A percentile compares a stretch with the other conserved stretches of the same genome.
Conservation (phyloP, 2,329 filamentous ascomycete genomes). For the Chaetothyriales sp. region DNA sequence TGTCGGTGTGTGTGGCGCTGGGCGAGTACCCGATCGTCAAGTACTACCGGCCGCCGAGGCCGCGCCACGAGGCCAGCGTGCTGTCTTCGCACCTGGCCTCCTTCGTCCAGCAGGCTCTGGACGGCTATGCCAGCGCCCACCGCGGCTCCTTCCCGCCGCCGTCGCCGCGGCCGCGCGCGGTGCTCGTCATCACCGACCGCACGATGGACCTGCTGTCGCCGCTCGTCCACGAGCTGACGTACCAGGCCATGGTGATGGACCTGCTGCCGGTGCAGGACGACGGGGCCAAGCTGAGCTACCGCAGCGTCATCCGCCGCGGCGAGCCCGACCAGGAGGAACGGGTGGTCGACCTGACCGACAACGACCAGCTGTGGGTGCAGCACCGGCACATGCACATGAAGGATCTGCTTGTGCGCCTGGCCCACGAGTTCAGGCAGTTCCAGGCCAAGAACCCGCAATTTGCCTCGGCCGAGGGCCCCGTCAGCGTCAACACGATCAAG, state of each 20-base stretch:
- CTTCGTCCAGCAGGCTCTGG: slow-evolving; percentile 83
- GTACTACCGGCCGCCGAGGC: slow-evolving; percentile 66
- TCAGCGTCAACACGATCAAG: slow-evolving; percentile 78
- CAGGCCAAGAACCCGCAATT: slow-evolving; percentile 86
- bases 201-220: slow-evolving; percentile 87
- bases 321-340: slow-evolving; percentile 59
- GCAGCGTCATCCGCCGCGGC: slow-evolving; percentile 64
- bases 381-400: slow-evolving; percentile 96
- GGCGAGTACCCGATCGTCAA: slow-evolving; percentile 88
- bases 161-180: slow-evolving; percentile 62
- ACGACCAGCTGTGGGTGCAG: slow-evolving; percentile 88
- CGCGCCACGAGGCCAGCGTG: slow-evolving; percentile 75
- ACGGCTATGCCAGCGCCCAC: slow-evolving; percentile 75
- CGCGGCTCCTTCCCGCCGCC: slow-evolving; percentile 63
- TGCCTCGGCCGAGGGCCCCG: slow-evolving; percentile 57
- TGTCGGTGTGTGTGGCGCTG: slow-evolving; percentile 76
- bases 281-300: slow-evolving; percentile 72
- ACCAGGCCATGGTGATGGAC: slow-evolving; percentile 96
- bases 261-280: slow-evolving; percentile 75
- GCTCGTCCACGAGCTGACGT: slow-evolving; percentile 89
- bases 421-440: slow-evolving; percentile 85
- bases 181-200: slow-evolving; percentile 76
- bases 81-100: slow-evolving; percentile 76
- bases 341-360: slow-evolving; percentile 80
- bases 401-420: slow-evolving; percentile 86